phyloP scores from a whole-genome alignment of 371 early-diverging fungal genomes.

The Blakeslea trispora region DNA sequence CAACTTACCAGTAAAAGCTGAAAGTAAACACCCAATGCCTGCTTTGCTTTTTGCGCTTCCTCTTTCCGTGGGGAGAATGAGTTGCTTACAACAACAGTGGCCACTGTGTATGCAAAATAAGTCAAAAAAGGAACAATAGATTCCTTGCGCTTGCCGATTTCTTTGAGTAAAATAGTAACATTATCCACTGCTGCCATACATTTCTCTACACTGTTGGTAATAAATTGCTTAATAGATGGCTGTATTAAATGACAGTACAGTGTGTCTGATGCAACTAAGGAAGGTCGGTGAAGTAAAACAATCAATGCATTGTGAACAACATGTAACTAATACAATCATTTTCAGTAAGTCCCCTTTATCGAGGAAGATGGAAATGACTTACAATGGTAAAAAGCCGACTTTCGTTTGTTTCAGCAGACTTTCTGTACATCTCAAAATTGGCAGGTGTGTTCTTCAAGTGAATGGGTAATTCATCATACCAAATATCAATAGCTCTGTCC shows the following conservation, averaged over 20 bases:
- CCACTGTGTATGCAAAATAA: conserved; percentile 57
- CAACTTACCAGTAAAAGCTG: conserved; percentile 47
- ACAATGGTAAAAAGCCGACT: conserved; percentile 32
- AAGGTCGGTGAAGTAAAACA: conserved; percentile 55
- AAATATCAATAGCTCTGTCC: conserved; percentile 45
- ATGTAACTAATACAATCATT: conserved; percentile 36
- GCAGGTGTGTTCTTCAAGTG: conserved; percentile 44
- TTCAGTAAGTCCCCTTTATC: no score
- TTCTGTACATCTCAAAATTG: conserved; percentile 29
- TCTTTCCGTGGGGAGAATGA: conserved; percentile 48
- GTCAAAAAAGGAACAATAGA: conserved; percentile 52
- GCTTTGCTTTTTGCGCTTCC: conserved; percentile 49
- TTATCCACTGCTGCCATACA: conserved; percentile 54
- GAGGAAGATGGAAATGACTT: neutral
- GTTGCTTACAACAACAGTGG: conserved; percentile 58
- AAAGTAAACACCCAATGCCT: conserved; percentile 52
- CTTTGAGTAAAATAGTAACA: conserved; percentile 47
- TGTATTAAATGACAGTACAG: conserved; percentile 32
- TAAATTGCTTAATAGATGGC: conserved; percentile 39
- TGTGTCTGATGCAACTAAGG: conserved; percentile 31
- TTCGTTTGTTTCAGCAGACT: conserved; percentile 4
- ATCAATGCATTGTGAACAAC: conserved; percentile 51
- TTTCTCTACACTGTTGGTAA: conserved; percentile 43
- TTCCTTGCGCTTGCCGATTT: conserved; percentile 34
- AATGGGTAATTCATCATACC: conserved; percentile 47